A percentile compares a stretch with the other conserved stretches of the same genome.
Conservation (phyloP, 2,329 filamentous ascomycete species). For the Ophiognomonia clavigignenti-juglandacearum region DNA sequence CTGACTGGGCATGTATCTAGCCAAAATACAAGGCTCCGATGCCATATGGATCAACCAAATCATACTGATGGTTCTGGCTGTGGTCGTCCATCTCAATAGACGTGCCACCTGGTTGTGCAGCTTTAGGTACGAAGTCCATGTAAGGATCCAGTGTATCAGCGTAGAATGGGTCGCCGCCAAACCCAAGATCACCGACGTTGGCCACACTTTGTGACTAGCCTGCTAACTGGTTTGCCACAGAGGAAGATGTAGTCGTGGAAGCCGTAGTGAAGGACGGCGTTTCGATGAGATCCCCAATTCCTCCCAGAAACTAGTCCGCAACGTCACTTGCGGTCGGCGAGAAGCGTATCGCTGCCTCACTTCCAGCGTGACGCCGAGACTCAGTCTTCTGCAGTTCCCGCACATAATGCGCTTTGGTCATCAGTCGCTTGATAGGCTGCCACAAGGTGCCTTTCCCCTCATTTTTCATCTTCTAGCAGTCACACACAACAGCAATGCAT, state of each 20-base stretch:
- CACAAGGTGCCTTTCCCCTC: slow-evolving; percentile 5
- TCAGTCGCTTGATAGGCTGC: slow-evolving; percentile 7
- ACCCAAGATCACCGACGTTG: not conserved
- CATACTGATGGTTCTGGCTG: not conserved
- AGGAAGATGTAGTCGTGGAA: not conserved
- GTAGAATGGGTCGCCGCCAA: not conserved
- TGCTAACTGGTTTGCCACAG: not conserved
- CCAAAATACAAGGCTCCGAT: not conserved
- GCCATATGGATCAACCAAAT: not conserved
- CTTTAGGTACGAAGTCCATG: not conserved
- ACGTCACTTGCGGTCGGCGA: not conserved
- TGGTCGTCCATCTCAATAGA: not conserved
- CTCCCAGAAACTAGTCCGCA: not conserved
- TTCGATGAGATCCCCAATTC: not conserved
- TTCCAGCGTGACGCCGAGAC: not conserved
- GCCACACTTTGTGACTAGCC: not conserved
- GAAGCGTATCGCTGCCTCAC: not conserved
- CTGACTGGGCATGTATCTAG: too few species aligned
- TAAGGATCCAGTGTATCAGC: not conserved
- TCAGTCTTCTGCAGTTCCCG: not conserved
- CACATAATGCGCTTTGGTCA: slow-evolving; percentile 14
- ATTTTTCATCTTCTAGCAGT: slow-evolving; percentile 36
- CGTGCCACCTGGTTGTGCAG: not conserved
- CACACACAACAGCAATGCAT: too few species aligned
- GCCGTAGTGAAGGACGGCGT: not conserved